These are phyloP conservation scores for Leccinum angustisporum DNA, from an alignment of 1,284 basidiomycete species.

Conservation along the genomic window DNA sequence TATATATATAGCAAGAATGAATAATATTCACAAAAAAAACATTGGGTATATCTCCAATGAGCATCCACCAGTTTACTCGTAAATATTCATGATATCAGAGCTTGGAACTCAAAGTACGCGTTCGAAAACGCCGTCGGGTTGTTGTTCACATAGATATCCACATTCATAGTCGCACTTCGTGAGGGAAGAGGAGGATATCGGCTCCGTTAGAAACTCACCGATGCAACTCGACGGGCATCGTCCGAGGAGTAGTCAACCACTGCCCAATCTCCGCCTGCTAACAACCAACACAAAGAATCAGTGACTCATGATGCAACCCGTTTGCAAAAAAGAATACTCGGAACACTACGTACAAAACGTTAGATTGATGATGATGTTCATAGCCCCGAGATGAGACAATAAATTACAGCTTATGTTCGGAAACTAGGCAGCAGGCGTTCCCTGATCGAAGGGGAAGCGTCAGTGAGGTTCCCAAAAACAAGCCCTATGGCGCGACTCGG, in stretches of 20 bases:
- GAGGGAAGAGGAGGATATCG: not conserved
- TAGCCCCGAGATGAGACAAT: slow-evolving; percentile 18
- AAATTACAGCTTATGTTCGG: slow-evolving; percentile 12
- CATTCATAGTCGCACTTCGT: not conserved
- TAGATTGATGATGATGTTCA: slow-evolving; percentile 26
- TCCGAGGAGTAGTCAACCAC: slow-evolving; percentile 32
- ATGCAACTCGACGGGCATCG: slow-evolving; percentile 35
- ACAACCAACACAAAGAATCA: not conserved
- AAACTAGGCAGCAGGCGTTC: slow-evolving; percentile 24
- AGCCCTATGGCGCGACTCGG: no score
- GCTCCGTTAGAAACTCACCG: slow-evolving; percentile 25
- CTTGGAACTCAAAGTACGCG: slow-evolving; percentile 32
- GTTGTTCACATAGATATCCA: slow-evolving; percentile 7
- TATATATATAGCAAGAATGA: not conserved
- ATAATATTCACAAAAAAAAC: not conserved
- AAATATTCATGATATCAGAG: slow-evolving; percentile 16
- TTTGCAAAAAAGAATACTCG: not conserved
- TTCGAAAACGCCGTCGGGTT: slow-evolving; percentile 17
- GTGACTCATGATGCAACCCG: not conserved
- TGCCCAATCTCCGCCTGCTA: slow-evolving; percentile 44
- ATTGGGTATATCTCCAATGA: not conserved
- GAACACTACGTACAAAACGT: slow-evolving; percentile 27
- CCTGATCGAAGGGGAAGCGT: slow-evolving; percentile 9
- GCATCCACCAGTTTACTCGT: slow-evolving; percentile 7
- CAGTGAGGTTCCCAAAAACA: not conserved